Evolutionary conservation across 805 yeast species (phyloP).

Genomic region (Tetrapisispora fleetii): DNA sequence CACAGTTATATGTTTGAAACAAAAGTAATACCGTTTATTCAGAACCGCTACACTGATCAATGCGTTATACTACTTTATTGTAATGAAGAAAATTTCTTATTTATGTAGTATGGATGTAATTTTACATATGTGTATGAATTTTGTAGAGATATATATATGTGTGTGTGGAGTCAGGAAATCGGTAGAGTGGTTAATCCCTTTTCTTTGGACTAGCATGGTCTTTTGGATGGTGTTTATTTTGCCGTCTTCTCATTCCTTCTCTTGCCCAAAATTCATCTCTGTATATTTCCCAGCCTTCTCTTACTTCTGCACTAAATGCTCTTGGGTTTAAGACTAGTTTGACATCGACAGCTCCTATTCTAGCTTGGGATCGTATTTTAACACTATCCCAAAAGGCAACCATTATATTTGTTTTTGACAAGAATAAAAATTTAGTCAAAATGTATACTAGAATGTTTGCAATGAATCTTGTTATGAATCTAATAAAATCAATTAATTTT

Average conservation of each 20-base stretch:
- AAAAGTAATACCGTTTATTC: slow-evolving; percentile 7
- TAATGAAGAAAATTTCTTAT: background rate
- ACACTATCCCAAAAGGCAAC: slow-evolving; percentile 19
- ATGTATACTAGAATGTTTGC: slow-evolving; percentile 16
- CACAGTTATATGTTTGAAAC: slow-evolving; percentile 3
- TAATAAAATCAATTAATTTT: slow-evolving; percentile 26
- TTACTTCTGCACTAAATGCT: slow-evolving; percentile 66
- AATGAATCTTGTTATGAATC: slow-evolving; percentile 22
- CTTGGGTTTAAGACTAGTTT: slow-evolving; percentile 75
- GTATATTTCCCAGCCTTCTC: slow-evolving; percentile 93
- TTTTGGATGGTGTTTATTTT: background rate
- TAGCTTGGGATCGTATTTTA: slow-evolving; percentile 40
- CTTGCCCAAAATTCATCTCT: slow-evolving; percentile 88
- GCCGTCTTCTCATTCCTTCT: slow-evolving; percentile 59
- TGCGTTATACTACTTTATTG: background rate
- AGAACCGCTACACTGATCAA: slow-evolving; percentile 19
- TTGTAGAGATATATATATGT: background rate
- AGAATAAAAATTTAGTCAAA: slow-evolving; percentile 8
- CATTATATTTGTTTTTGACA: slow-evolving; percentile 8
- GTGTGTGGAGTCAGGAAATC: too few species aligned
- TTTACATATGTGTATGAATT: background rate
- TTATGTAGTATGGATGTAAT: background rate
- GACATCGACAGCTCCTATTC: slow-evolving; percentile 69
- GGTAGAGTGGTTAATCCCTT: background rate
- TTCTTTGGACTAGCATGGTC: background rate